phyloP scores from a whole-genome alignment of 257 asterid species.

The Rehmannia glutinosa region DNA sequence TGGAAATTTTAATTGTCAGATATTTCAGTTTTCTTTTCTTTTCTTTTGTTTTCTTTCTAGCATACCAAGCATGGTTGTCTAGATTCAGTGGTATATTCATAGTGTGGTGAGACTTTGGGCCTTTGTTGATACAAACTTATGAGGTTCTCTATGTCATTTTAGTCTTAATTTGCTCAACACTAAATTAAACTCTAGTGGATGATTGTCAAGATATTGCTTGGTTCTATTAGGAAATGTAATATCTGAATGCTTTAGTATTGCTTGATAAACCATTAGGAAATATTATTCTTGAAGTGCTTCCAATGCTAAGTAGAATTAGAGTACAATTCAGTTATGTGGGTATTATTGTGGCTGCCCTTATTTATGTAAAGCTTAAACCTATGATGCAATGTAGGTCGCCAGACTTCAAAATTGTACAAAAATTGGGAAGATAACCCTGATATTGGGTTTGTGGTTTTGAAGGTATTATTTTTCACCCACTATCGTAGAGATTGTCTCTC shows the following conservation, averaged over 20 bases:
- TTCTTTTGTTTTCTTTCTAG: not conserved
- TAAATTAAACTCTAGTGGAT: not conserved
- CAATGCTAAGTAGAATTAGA: not conserved
- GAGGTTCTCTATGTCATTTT: not conserved
- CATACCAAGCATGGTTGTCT: not conserved
- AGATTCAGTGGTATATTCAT: not conserved
- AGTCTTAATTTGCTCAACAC: not conserved
- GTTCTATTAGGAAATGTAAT: not conserved
- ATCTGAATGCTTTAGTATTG: not conserved
- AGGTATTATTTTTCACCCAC: constrained; percentile 42
- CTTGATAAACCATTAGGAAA: not conserved
- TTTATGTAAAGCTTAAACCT: not conserved
- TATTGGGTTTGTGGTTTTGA: constrained; percentile 64
- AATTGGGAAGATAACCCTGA: constrained; percentile 86
- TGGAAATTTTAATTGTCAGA: not conserved
- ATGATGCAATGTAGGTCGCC: constrained; percentile 37
- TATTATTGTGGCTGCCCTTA: not conserved
- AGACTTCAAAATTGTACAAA: constrained; percentile 75
- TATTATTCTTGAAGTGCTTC: not conserved
- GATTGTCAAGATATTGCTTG: not conserved
- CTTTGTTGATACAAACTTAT: not conserved
- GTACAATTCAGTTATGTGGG: not conserved
- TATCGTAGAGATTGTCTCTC: not conserved
- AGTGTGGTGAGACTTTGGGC: not conserved
- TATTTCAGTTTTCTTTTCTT: not conserved